These are phyloP conservation scores for Tolypocladium ovalisporum DNA, from an alignment of 2,329 filamentous ascomycete species.

Conservation along the genomic window DNA sequence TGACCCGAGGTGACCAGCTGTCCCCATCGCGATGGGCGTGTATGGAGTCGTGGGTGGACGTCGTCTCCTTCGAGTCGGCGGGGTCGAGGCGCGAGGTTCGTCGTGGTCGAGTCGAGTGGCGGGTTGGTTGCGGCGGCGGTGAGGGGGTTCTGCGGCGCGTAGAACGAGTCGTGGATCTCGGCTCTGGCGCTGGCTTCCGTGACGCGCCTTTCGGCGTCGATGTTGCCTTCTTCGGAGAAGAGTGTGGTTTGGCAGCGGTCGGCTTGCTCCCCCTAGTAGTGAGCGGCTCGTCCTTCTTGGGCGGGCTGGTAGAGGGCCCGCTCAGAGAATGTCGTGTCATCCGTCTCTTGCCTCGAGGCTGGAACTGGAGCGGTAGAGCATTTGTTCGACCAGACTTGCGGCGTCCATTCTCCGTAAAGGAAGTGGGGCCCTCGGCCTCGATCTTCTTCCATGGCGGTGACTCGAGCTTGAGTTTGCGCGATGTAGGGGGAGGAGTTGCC, in stretches of 20 bases:
- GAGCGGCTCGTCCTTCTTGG: slow-evolving; percentile 12
- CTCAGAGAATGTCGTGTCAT: slow-evolving; percentile 33
- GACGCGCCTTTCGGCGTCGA: slow-evolving; percentile 18
- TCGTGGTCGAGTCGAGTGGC: slow-evolving; percentile 30
- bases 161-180: slow-evolving; percentile 19
- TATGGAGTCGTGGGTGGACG: slow-evolving; percentile 5
- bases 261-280: slow-evolving; percentile 18
- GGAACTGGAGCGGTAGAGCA: slow-evolving; percentile 39
- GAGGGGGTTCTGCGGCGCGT: slow-evolving; percentile 30
- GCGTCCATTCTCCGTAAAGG: slow-evolving; percentile 64
- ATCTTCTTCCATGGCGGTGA: slow-evolving; percentile 94
- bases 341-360: slow-evolving; percentile 37
- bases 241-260: slow-evolving; percentile 13
- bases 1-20: slow-evolving; percentile 33
- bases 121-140: slow-evolving; percentile 25
- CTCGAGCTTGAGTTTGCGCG: slow-evolving; percentile 35
- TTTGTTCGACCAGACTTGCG: slow-evolving; percentile 58
- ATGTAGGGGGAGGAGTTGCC: slow-evolving; percentile 28
- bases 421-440: slow-evolving; percentile 75
- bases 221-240: slow-evolving; percentile 13
- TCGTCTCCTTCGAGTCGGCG: slow-evolving; percentile 7
- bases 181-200: slow-evolving; percentile 16
- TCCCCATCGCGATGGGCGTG: slow-evolving; percentile 9
- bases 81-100: slow-evolving; percentile 29
- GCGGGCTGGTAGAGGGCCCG: slow-evolving; percentile 21